Evolutionary conservation across 2,329 filamentous ascomycete genomes (phyloP), one percentile per base, ranked within the genome.

Genomic region (Xylariales sp.): DNA sequence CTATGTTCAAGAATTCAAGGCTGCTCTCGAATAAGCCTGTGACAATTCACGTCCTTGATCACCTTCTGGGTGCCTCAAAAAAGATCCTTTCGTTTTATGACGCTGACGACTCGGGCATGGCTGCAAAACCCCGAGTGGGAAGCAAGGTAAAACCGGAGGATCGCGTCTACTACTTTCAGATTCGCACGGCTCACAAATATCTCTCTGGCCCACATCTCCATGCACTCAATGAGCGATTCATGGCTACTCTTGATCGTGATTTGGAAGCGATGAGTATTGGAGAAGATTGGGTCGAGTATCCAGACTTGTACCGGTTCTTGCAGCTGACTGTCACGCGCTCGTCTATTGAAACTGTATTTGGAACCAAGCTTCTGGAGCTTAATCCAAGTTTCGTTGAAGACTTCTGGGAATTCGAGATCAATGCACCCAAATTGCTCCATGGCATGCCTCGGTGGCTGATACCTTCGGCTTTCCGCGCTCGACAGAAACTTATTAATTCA

Each of bases 1-100:
- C 32, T 5, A 18, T 55, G 23, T 55, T 55, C 16, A 55, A 55
- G 32, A 55, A 55, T 41, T 55, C 52, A 9, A 55, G 52, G 32
- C 18, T 55, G 12, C 18, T 55, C 2, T 39, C 52, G 32, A 55
- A 14, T 14, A 55, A 18, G 18, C 28, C 18, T 12, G 32, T 55
- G 7, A 18, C 18, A 18, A 18, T n/a, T n/a, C n/a, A 34, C 12
- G 52, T 55, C 3, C 52, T n/a, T 14, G 18, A 18, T 4, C 52
- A n/a, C 41, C 39, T 50, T 50, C 16, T 50, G 6, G 18, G 48
- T 32, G 18, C 18, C 23, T 23, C 48, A 12, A 5, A 9, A 12
- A 23, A 50, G 5, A 32, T 32, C 4, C 18, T 50, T 5, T 23
- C 48, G 4, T 30, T 50, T 10, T 50, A 50, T 23, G 8, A 12